Evolutionary conservation across 2,329 filamentous ascomycete genomes (phyloP).

Genomic region (Ceratocystis cacaofunesta): DNA sequence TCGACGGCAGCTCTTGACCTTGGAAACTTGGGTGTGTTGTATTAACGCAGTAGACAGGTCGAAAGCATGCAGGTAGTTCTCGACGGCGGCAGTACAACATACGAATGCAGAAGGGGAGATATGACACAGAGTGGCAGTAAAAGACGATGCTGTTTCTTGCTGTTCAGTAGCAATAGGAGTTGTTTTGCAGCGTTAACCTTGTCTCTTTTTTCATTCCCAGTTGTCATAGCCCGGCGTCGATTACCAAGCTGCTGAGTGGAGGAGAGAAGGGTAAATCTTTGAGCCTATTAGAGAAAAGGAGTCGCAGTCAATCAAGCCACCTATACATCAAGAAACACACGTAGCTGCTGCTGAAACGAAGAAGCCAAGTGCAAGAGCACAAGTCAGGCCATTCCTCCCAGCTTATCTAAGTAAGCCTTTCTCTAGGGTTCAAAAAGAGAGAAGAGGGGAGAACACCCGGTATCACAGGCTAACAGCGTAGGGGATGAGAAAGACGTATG

Average conservation of each 20-base stretch:
- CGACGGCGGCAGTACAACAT: background rate
- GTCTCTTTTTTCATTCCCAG: background rate
- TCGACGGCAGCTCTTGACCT: background rate
- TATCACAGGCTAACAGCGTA: background rate
- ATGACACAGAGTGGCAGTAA: background rate
- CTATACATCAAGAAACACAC: background rate
- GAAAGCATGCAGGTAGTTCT: background rate
- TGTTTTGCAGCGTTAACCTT: background rate
- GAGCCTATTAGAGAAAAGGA: background rate
- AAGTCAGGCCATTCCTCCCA: background rate
- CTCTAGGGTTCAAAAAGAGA: background rate
- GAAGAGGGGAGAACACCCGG: background rate
- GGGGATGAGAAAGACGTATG: background rate
- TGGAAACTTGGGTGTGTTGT: background rate
- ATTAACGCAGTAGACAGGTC: background rate
- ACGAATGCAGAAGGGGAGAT: background rate
- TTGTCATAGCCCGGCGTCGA: background rate
- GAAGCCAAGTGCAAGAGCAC: background rate
- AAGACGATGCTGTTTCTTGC: background rate
- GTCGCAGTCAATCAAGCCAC: background rate
- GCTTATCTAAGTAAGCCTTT: conserved; percentile 5
- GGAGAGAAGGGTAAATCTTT: background rate
- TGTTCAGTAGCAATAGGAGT: background rate
- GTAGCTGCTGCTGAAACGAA: background rate
- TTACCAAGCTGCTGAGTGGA: background rate